These are phyloP conservation scores for Arabidopsis arenosa DNA, from an alignment of 345 rosid genomes.

Conservation along the genomic window DNA sequence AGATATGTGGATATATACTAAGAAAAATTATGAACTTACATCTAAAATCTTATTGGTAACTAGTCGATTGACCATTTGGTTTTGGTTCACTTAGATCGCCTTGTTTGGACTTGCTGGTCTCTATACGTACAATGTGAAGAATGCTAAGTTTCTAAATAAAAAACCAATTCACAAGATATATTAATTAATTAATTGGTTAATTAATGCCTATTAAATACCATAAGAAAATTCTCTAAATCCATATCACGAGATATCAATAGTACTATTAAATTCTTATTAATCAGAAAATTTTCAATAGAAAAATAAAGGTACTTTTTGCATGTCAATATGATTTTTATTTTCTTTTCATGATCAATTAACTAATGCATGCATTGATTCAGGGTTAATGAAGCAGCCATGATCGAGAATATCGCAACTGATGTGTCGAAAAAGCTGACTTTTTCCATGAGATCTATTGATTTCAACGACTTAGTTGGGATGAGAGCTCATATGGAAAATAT, in stretches of 20 bases:
- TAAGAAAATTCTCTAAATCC: background rate
- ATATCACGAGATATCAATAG: too few species aligned
- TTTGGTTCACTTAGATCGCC: too few species aligned
- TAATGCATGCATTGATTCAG: background rate
- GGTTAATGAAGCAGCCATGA: slow-evolving; percentile 31
- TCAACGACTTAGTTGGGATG: slow-evolving; percentile 14
- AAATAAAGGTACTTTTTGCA: background rate
- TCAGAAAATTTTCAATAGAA: too few species aligned
- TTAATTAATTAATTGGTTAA: background rate
- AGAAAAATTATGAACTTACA: too few species aligned
- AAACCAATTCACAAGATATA: background rate
- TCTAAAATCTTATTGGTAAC: too few species aligned
- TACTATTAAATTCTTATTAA: too few species aligned
- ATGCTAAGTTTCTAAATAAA: background rate
- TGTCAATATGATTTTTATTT: background rate
- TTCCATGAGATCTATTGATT: slow-evolving; percentile 9
- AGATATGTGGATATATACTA: background rate
- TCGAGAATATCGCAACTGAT: slow-evolving; percentile 13
- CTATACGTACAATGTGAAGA: background rate
- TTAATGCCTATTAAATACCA: background rate
- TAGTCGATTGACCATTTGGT: too few species aligned
- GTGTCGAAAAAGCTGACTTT: slow-evolving; percentile 19
- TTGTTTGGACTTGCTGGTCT: too few species aligned
- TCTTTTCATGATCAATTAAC: background rate
- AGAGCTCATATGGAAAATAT: slow-evolving; percentile 11